Base-by-base conservation (phyloP, 2,329 filamentous ascomycete genomes). In the Aureobasidium sp. region DNA sequence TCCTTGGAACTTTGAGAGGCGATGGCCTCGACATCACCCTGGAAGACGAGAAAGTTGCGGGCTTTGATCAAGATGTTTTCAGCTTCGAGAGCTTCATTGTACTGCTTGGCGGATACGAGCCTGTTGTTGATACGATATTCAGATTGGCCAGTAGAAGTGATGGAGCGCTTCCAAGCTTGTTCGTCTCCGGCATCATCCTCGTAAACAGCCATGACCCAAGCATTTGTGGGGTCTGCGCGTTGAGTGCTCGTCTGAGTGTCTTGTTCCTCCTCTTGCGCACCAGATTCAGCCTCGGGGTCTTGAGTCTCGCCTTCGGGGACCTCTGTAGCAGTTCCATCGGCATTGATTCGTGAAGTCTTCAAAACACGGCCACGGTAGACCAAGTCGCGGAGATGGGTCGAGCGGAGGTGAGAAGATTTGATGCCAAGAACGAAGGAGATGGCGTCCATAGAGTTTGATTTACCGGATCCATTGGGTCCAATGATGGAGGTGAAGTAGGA, bases 401-500 rank as follows among this genome's bases (percentile, higher is more conserved):
- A 99, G 70, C 94, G 91, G 61, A 99, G 82, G 74, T 97, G 93
- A n/a, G 93, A 95, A 3, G 94, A 99, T 75, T 97, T 97, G 75
- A 99, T 97, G 67, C 94, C 94, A 63, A 99, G 84, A 64, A 99
- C 94, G 76, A 99, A 99, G 67, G 94, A 99, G 69, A 99, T 99
- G 69, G 94, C 94, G 75, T 99, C 94, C 94, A 99, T 99, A 64
- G 92, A 96, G 75, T 99, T 99, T 24, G 94, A 99, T 77, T 99
- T 99, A 67, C 94, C 94, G 39, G 94, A 97, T 80, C 94, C 94
- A 92, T 99, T 99, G 74, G 94, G 94, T 6, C 95, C 94, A 72
- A 99, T 97, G 72, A 99, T 97, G 46, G 94, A 99, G 55, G 94
- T 99, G 76, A 99, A 99, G 77, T 97, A 97, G 2, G 92, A 95